Evolutionary conservation across 495 filamentous ascomycete species (phyloP).

Genomic region (Sphaerosporella brunnea): DNA sequence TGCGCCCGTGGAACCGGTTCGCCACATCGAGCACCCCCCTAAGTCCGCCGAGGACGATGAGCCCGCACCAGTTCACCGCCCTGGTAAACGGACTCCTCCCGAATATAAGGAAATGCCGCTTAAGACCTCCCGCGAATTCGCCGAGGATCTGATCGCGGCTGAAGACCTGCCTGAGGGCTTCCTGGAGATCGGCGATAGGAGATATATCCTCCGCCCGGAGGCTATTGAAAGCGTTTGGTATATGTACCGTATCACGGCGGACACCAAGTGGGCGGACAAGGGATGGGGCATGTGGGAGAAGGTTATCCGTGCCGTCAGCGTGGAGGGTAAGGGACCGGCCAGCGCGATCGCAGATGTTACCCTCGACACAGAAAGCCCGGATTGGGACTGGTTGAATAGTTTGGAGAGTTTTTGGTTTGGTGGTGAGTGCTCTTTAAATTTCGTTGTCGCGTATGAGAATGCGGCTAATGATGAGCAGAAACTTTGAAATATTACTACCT

Average conservation of each 20-base stretch:
- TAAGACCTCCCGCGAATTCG: not conserved
- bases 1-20: too few relatives aligned
- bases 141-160: not conserved
- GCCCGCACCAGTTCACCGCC: conserved; percentile 10
- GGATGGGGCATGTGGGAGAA: conserved; percentile 44
- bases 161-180: conserved; percentile 45
- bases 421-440: conserved; percentile 25
- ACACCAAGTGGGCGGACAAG: conserved; percentile 36
- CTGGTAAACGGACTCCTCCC: conserved; percentile 9
- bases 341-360: not conserved
- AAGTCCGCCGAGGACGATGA: not conserved
- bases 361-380: not conserved
- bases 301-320: conserved; percentile 14
- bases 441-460: not conserved
- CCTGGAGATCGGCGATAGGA: conserved; percentile 31
- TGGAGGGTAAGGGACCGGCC: not conserved
- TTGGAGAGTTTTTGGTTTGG: conserved; percentile 35
- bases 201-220: conserved; percentile 39
- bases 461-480: conserved; percentile 39
- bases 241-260: conserved; percentile 40
- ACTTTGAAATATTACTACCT: conserved; percentile 91
- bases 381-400: conserved; percentile 15
- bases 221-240: conserved; percentile 45
- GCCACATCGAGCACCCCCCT: too few relatives aligned
- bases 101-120: not conserved